Evolutionary conservation across 345 rosid species (phyloP), one percentile per base, ranked within the genome.

Genomic region (Lepidium africanum): DNA sequence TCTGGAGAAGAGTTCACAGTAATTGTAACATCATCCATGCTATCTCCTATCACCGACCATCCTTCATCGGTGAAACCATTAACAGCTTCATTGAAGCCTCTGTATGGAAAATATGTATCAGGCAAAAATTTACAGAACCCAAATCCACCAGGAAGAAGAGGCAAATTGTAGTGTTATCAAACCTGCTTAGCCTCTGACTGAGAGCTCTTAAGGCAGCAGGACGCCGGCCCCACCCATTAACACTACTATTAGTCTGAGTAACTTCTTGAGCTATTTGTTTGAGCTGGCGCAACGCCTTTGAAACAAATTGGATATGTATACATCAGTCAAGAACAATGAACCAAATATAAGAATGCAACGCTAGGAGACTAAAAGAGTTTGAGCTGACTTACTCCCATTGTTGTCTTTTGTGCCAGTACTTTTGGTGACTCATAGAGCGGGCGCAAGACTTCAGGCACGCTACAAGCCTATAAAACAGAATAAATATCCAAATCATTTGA

Each of bases 141-240:
- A 55, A 11, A 21, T 7, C n/a, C 39, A 30, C 17, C 11, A 17
- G 48, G 8, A 47, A 19, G 49, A 63, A 40, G 52, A 45, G 36
- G 30, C 13, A 69, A 32, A 52, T 62, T 3, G 9, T 55, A n/a
- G 41, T 48, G 42, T 32, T 40, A 49, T 63, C 21, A 8, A 59
- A 90, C 99, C 97, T 91, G 94, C 96, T 95, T 73, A 95, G 80
- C 81, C 97, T 84, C 81, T 95, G 97, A 81, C 94, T 89, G 73
- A 95, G 82, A 48, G 92, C 92, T 67, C 97, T 79, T 60, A 95
- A 77, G 6, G 97, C 99, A 68, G 96, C 97, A 19, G 99, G 99
- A 32, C 96, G 90, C 32, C 97, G 81, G 13, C 97, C 97, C 95
- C 96, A 91, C 58, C 90, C 92, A 72, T 86, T 81, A 39, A 84